phyloP scores from a whole-genome alignment of 805 yeast genomes.

The Isabelozyma rhagii region DNA sequence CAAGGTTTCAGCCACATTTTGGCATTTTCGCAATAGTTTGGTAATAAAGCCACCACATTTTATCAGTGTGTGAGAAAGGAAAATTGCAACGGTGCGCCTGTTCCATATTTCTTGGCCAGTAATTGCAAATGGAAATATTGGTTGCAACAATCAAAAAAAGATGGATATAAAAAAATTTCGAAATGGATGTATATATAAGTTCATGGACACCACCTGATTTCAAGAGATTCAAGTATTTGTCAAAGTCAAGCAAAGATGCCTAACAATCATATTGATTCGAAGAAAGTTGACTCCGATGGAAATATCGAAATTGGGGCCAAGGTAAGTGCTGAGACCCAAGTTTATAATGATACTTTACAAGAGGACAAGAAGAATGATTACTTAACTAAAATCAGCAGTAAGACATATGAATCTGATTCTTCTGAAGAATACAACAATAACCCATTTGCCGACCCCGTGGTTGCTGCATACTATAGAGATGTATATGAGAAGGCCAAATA shows the following conservation, averaged over 20 bases:
- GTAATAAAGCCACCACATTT: background rate
- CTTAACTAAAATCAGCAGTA: background rate
- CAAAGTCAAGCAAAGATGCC: background rate
- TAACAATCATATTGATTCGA: background rate
- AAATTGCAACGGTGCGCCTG: background rate
- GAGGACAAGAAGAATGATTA: background rate
- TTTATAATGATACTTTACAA: background rate
- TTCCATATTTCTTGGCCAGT: background rate
- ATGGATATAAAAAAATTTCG: background rate
- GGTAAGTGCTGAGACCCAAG: background rate
- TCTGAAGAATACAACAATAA: conserved; percentile 29
- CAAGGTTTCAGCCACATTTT: background rate
- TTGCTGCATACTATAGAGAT: conserved; percentile 26
- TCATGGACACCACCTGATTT: background rate
- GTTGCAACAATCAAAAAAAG: background rate
- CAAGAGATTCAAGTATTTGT: background rate
- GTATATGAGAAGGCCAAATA: conserved; percentile 28
- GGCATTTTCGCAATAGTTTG: background rate
- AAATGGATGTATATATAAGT: background rate
- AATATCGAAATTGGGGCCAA: background rate
- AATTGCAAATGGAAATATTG: background rate
- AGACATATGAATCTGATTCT: conserved; percentile 3
- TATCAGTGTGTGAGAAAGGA: background rate
- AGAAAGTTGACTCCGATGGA: background rate
- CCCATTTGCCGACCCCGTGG: conserved; percentile 31